Evolutionary conservation across 148 eudicot genomes (phyloP).

Genomic region (Amaranthus cruentus): DNA sequence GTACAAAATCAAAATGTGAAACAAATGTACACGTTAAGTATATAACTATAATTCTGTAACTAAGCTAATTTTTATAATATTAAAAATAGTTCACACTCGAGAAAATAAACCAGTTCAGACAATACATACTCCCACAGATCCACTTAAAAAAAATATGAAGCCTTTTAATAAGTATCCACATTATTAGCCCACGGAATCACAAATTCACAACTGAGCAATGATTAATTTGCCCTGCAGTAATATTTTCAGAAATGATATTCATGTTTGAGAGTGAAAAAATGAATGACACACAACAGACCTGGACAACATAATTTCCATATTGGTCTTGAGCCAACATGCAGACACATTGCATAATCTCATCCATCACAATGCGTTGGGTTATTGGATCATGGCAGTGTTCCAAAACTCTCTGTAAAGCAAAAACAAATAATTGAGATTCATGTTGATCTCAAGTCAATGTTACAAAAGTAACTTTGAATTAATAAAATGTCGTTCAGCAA

Average conservation of each 20-base stretch:
- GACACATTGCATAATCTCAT: conserved; percentile 69
- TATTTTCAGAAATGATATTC: background rate
- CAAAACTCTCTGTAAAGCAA: conserved; percentile 68
- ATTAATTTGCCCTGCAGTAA: background rate
- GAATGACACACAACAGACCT: conserved; percentile 36
- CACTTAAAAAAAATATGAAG: no score
- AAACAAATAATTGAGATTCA: conserved; percentile 14
- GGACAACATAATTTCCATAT: conserved; percentile 84
- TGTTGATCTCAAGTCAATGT: background rate
- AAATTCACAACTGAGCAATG: background rate
- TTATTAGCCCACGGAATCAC: no score
- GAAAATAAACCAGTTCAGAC: no score
- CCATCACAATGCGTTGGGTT: conserved; percentile 71
- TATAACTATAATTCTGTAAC: no score
- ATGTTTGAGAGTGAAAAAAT: background rate
- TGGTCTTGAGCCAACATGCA: conserved; percentile 78
- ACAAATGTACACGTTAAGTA: no score
- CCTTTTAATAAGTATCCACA: no score
- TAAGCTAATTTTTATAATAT: no score
- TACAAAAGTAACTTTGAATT: background rate
- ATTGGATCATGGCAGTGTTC: conserved; percentile 74
- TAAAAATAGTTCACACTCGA: no score
- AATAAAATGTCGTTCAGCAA: background rate
- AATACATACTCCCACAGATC: no score
- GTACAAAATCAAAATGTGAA: no score